Percentiles rank a stretch among this genome's conserved stretches.
phyloP scores from a whole-genome alignment of 2,329 filamentous ascomycete species.

The Colletotrichum horii region DNA sequence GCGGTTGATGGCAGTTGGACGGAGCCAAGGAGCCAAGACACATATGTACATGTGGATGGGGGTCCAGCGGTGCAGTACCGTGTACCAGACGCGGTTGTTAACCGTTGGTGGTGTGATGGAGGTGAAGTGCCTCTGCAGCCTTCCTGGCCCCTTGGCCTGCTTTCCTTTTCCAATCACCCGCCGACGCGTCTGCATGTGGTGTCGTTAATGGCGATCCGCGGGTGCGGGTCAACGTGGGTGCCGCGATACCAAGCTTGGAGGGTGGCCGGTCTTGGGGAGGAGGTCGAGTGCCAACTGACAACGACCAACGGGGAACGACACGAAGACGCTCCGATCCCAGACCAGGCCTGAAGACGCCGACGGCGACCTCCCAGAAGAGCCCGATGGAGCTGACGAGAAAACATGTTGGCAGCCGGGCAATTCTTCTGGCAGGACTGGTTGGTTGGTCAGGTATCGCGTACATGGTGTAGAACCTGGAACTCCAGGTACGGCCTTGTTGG shows the following conservation, averaged over 20 bases:
- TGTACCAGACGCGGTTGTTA: not conserved
- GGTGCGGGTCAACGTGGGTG: constrained; percentile 10
- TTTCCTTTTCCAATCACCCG: not conserved
- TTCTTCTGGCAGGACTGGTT: not conserved
- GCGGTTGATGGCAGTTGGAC: not conserved
- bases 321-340: not conserved
- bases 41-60: not conserved
- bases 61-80: not conserved
- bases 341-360: not conserved
- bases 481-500: not conserved
- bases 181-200: constrained; percentile 6
- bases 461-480: not conserved
- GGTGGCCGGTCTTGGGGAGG: not conserved
- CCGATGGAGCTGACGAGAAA: not conserved
- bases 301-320: not conserved
- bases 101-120: not conserved
- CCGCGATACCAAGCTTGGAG: not conserved
- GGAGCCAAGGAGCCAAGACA: constrained; percentile 1
- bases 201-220: constrained; percentile 10
- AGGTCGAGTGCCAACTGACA: not conserved
- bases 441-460: not conserved
- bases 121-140: not conserved
- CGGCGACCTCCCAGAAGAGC: not conserved
- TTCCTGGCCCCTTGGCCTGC: not conserved
- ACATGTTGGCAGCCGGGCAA: not conserved